Conservation (phyloP, 129 eudicot genomes). For the Escallonia herrerae region DNA sequence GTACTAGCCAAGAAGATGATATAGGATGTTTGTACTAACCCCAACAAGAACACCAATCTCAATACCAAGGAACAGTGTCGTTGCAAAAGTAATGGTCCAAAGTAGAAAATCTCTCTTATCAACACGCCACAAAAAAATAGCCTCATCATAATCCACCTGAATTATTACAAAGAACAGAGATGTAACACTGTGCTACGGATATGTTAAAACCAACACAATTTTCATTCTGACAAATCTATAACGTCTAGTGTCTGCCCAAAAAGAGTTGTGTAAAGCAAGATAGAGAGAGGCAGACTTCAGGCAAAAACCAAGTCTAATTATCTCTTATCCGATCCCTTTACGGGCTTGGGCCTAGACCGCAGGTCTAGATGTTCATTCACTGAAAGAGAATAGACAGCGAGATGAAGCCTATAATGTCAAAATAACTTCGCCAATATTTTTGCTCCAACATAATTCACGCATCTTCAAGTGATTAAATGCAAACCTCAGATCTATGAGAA, state of each 20-base stretch:
- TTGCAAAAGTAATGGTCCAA: slow-evolving; percentile 67
- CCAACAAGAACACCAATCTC: slow-evolving; percentile 99
- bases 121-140: slow-evolving; percentile 83
- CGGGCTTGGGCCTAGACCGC: too few species aligned
- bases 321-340: too few species aligned
- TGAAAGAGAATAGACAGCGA: not conserved
- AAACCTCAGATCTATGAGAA: not conserved
- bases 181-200: slow-evolving; percentile 6
- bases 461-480: slow-evolving; percentile 3
- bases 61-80: slow-evolving; percentile 85
- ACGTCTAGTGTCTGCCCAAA: too few species aligned
- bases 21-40: slow-evolving; percentile 34
- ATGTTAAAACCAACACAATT: not conserved
- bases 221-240: not conserved
- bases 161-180: slow-evolving; percentile 10
- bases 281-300: too few species aligned
- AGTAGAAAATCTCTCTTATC: slow-evolving; percentile 91
- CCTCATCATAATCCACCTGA: slow-evolving; percentile 98
- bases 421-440: not conserved
- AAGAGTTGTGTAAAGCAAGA: too few species aligned
- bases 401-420: not conserved
- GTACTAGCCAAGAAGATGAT: too few species aligned
- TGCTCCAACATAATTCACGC: not conserved
- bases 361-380: too few species aligned
- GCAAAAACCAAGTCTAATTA: too few species aligned